phyloP scores from a whole-genome alignment of 257 asterid species.

The Verbena officinalis region DNA sequence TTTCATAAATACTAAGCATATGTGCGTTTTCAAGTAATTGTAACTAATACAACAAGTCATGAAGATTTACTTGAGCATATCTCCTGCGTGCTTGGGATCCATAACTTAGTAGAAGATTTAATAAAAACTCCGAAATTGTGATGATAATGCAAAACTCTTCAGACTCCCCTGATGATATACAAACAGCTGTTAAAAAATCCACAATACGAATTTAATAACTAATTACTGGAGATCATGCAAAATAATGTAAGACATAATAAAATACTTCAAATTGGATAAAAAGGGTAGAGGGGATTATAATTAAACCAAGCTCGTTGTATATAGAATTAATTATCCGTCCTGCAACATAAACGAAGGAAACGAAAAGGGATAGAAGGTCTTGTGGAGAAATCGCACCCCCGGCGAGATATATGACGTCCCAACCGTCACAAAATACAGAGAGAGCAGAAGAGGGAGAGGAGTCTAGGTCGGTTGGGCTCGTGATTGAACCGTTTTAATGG shows the following conservation, averaged over 20 bases:
- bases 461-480: neutral
- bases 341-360: neutral
- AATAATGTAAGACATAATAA: neutral
- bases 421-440: neutral
- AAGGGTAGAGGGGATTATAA: neutral
- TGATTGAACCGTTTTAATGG: neutral
- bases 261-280: neutral
- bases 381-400: neutral
- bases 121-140: neutral
- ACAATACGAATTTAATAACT: neutral
- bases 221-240: neutral
- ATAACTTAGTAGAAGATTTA: slow-evolving; percentile 23
- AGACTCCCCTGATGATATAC: neutral
- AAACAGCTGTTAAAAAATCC: neutral
- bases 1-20: neutral
- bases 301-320: neutral
- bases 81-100: slow-evolving; percentile 65
- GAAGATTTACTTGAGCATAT: slow-evolving; percentile 43
- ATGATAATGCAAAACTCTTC: neutral
- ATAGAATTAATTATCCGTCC: neutral
- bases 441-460: neutral
- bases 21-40: neutral
- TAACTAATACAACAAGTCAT: neutral
- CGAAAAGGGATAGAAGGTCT: too few species aligned
- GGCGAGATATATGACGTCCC: neutral